Evolutionary conservation across 1,284 basidiomycete genomes (phyloP).

Genomic region (Moesziomyces globuligerus): DNA sequence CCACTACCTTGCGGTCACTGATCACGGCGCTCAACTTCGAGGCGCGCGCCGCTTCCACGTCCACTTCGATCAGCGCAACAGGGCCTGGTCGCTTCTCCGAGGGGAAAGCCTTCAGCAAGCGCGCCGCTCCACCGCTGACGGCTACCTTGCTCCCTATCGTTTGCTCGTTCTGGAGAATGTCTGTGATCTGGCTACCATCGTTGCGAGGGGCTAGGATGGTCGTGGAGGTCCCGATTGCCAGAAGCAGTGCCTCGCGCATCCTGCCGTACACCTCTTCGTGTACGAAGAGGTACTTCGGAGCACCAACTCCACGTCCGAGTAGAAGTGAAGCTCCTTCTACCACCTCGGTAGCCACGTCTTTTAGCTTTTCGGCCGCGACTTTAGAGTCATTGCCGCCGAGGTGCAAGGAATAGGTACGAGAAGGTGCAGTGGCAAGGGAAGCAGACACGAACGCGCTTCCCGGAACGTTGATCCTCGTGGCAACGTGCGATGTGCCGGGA

Average conservation of each 20-base stretch:
- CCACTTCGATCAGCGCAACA: conserved; percentile 11
- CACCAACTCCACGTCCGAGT: conserved; percentile 12
- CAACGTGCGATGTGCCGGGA: conserved; percentile 12
- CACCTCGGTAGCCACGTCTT: conserved; percentile 7
- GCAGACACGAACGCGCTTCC: conserved; percentile 12
- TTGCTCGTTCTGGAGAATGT: conserved; percentile 5
- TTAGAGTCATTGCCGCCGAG: not conserved
- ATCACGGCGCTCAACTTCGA: conserved; percentile 12
- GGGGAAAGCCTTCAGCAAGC: conserved; percentile 15
- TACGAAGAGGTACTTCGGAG: conserved; percentile 20
- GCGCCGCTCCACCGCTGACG: conserved; percentile 1
- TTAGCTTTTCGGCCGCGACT: conserved; percentile 3
- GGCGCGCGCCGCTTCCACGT: conserved; percentile 7
- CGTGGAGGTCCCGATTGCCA: conserved; percentile 14
- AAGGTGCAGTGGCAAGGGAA: conserved; percentile 1
- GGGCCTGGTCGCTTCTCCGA: conserved; percentile 14
- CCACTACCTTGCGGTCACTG: conserved; percentile 8
- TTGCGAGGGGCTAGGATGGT: conserved; percentile 11
- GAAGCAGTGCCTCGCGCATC: conserved; percentile 9
- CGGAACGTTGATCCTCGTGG: conserved; percentile 2
- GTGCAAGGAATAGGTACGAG: not conserved
- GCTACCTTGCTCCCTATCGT: conserved; percentile 4
- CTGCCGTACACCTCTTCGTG: conserved; percentile 9
- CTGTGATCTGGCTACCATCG: conserved; percentile 13
- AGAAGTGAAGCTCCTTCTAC: conserved; percentile 7